Base-by-base conservation (phyloP, 73 alveolate species). In the Blepharisma japonicum region DNA sequence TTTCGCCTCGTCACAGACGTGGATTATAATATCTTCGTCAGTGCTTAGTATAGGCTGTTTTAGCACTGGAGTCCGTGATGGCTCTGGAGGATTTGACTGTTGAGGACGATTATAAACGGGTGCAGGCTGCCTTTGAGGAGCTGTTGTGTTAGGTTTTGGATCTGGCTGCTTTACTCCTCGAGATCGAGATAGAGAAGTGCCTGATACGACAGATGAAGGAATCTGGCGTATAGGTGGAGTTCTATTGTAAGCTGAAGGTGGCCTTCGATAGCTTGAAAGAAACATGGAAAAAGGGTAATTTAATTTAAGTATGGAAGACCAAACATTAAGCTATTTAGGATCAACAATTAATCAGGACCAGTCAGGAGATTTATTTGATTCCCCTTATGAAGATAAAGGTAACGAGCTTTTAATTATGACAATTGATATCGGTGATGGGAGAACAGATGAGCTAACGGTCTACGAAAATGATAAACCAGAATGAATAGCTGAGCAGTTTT, bases 1-100 rank as follows among this genome's bases (percentile, higher is more conserved):
- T 54, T 84, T 56, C 45, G 68, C 80, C 76, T 88, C 95, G 68
- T 88, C 95, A 68, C 87, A 85, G 7, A 88, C 95, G 47, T 88
- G 92, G 61, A 88, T 88, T 45, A 74, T 81, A 0, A 88, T 86
- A 14, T 51, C 66, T 51, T 51, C 66, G n/a, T 51, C 66, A 32
- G 42, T 1, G 42, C 42, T 32, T 32, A 32, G 0, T 32, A 32
- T 32, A 3, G 42, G 42, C 42, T 32, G 42, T 32, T 51, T 18
- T 51, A 18, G 21, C 66, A 14, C 21, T 51, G 27, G n/a, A 51
- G n/a, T 51, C 2, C 66, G 66, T 0, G 27, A 14, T 18, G n/a
- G n/a, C 21, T 51, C 66, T 51, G n/a, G 21, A 51, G 66, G 66
- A 11, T 18, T 51, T 11, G 66, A 51, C 4, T 32, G 42, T 51